Percentiles rank a stretch among this genome's conserved stretches.
These are phyloP conservation scores for Ichthyophthirius multifiliis DNA, from an alignment of 169 alveolate species.

Conservation along the genomic window DNA sequence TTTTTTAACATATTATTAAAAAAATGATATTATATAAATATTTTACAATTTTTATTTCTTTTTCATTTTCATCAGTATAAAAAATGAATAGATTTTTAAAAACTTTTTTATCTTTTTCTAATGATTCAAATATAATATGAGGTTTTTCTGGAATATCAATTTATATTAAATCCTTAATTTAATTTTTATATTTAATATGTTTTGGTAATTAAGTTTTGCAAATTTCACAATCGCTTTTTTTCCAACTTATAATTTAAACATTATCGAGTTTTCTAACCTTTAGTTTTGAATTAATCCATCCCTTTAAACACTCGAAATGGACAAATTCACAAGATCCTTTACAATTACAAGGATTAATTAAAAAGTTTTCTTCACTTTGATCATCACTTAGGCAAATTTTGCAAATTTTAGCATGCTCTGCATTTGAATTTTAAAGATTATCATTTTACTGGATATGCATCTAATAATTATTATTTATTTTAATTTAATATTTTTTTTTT, in stretches of 20 bases:
- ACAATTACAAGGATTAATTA: constrained; percentile 82
- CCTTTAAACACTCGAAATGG: constrained; percentile 80
- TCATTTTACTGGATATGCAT: neutral
- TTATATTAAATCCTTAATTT: constrained; percentile 25
- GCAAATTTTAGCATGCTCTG: constrained; percentile 38
- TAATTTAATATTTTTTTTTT: neutral
- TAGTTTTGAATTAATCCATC: constrained; percentile 74
- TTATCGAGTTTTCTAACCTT: constrained; percentile 42
- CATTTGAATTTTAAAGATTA: neutral
- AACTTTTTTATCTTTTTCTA: constrained; percentile 30
- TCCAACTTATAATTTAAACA: constrained; percentile 48
- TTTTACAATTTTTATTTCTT: neutral
- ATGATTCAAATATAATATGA: constrained; percentile 38
- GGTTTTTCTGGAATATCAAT: constrained; percentile 33
- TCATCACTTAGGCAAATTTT: constrained; percentile 79
- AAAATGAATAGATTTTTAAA: constrained; percentile 19
- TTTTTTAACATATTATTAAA: neutral
- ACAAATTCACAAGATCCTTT: constrained; percentile 79
- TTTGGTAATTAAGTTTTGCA: constrained; percentile 67
- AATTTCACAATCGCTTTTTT: constrained; percentile 75
- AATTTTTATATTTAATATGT: constrained; percentile 15
- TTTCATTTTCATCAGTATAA: constrained; percentile 8
- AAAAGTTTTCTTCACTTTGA: constrained; percentile 59
- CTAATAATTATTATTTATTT: neutral
- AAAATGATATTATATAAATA: neutral